Evolutionary conservation across 305 asterid genomes (phyloP), one percentile per base, ranked within the genome.

Genomic region (Euphrasia arctica): DNA sequence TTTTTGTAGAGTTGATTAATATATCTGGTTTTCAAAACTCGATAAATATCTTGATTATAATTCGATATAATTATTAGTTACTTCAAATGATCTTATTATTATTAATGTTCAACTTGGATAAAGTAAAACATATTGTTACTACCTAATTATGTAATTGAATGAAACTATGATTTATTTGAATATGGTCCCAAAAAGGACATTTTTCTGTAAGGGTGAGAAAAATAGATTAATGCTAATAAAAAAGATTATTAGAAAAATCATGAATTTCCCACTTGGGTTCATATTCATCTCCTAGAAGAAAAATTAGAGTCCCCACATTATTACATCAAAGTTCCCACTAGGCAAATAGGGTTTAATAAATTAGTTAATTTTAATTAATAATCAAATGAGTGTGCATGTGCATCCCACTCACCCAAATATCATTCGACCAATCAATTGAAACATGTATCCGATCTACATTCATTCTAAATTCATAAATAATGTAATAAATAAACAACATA

Each of bases 41-140:
- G 9, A 36, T 0, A 36, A 36, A 36, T 36, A 34, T 34, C 41
- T 25, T 25, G 27, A 25, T 18, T 25, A 25, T 25, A 25, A 25
- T 25, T 4, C 41, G 7, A 34, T 34, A 34, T 10, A 43, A 9
- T 45, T 47, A 4, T 47, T 11, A 3, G 12, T 4, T 48, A 12
- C 7, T 12, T 12, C 18, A n/a, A 47, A 12, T 45, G 11, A 45
- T 10, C 51, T 10, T 10, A 9, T 12, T 9, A 11, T 45, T 45
- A 45, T 45, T 0, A 45, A 2, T 45, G n/a, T 2, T n/a, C 51
- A 79, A 86, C 55, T 5, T 15, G 55, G 3, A 13, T 2, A 50
- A 50, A 50, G 27, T 13, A 50, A 50, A 50, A 5, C 25, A 5
- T 13, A 50, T 15, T 50, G 55, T 13, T 13, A 54, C 7, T 25